Evolutionary conservation across 768 basidiomycete genomes (phyloP).

Genomic region (Boletus speciosus): DNA sequence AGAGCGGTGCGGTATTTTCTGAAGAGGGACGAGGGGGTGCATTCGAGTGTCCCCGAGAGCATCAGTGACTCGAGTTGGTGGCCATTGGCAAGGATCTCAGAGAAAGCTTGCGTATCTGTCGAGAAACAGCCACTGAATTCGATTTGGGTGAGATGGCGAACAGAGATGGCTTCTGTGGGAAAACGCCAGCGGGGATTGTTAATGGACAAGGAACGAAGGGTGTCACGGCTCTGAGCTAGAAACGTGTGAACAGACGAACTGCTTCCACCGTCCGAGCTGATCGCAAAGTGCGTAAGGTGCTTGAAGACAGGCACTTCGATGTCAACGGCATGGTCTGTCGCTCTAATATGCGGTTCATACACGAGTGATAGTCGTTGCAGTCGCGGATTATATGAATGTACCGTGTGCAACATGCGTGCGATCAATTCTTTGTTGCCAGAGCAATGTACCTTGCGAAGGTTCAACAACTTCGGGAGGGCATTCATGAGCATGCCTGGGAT

Average conservation of each 20-base stretch:
- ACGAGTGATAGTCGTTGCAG: slow-evolving; percentile 55
- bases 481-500: slow-evolving; percentile 62
- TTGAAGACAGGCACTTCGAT: slow-evolving; percentile 48
- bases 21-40: slow-evolving; percentile 49
- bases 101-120: slow-evolving; percentile 46
- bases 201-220: slow-evolving; percentile 53
- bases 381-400: slow-evolving; percentile 50
- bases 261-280: slow-evolving; percentile 44
- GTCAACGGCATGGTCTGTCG: slow-evolving; percentile 41
- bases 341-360: slow-evolving; percentile 32
- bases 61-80: slow-evolving; percentile 61
- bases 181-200: slow-evolving; percentile 56
- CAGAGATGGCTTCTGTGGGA: slow-evolving; percentile 48
- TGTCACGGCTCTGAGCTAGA: slow-evolving; percentile 48
- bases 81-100: slow-evolving; percentile 58
- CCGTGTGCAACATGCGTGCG: slow-evolving; percentile 46
- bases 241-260: slow-evolving; percentile 42
- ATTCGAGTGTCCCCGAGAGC: slow-evolving; percentile 53
- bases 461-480: slow-evolving; percentile 58
- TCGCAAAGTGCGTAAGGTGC: slow-evolving; percentile 58
- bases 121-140: slow-evolving; percentile 59
- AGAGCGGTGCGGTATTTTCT: slow-evolving; percentile 40
- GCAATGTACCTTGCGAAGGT: slow-evolving; percentile 58
- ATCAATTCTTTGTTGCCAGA: slow-evolving; percentile 55
- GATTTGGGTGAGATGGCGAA: slow-evolving; percentile 63